phyloP scores from a whole-genome alignment of 331 rosid genomes.

The Cydonia oblonga region DNA sequence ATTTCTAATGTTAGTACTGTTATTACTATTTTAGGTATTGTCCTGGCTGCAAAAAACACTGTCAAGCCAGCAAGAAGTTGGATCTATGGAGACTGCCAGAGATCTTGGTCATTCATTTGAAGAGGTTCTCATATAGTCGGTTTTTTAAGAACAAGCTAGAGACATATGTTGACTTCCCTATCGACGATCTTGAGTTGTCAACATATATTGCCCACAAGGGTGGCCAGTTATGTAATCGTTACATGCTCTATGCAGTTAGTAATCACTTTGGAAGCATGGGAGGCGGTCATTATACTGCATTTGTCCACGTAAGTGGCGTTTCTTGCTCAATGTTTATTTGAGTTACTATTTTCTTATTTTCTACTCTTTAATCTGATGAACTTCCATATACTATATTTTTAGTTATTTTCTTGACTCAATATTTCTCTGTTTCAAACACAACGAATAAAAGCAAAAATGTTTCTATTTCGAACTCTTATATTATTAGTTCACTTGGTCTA shows the following conservation, averaged over 20 bases:
- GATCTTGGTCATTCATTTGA: slow-evolving; percentile 92
- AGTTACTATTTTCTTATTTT: slow-evolving; percentile 1
- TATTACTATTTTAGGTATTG: slow-evolving; percentile 53
- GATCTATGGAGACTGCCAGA: slow-evolving; percentile 99
- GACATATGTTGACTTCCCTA: slow-evolving; percentile 87
- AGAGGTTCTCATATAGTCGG: slow-evolving; percentile 94
- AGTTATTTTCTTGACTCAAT: background rate
- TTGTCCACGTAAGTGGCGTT: slow-evolving; percentile 74
- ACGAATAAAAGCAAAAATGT: background rate
- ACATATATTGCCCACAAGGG: slow-evolving; percentile 46
- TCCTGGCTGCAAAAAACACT: slow-evolving; percentile 78
- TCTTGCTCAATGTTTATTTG: background rate
- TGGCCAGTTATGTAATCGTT: slow-evolving; percentile 44
- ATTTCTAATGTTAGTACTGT: background rate
- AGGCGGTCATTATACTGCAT: slow-evolving; percentile 95
- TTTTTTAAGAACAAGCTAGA: slow-evolving; percentile 87
- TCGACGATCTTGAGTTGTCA: slow-evolving; percentile 83
- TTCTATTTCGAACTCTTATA: background rate
- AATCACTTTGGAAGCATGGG: slow-evolving; percentile 99
- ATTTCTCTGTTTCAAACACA: background rate
- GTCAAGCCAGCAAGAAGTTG: slow-evolving; percentile 91
- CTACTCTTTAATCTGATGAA: background rate
- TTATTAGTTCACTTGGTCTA: background rate
- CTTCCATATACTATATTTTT: background rate
- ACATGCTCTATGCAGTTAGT: slow-evolving; percentile 87